Conservation (phyloP, 2,329 filamentous ascomycete species). For the Achaetomium macrosporum region DNA sequence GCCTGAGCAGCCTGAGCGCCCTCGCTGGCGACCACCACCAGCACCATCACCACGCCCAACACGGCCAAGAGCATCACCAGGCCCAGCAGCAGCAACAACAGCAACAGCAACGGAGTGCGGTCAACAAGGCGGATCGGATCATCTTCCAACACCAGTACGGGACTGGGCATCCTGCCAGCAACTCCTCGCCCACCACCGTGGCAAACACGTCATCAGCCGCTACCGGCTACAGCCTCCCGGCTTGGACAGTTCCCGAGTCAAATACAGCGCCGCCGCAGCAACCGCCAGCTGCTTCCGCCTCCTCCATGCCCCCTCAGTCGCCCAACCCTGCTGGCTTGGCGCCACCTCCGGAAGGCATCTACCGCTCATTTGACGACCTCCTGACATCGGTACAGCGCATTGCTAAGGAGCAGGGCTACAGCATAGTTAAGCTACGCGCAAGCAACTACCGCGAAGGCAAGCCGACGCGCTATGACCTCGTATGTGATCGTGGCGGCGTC, state of each 20-base stretch:
- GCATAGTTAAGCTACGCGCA: conserved; percentile 56
- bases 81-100: conserved; percentile 19
- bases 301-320: conserved; percentile 41
- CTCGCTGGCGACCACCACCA: conserved; percentile 23
- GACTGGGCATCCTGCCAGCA: conserved; percentile 13
- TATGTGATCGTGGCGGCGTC: conserved; percentile 58
- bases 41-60: conserved; percentile 20
- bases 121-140: conserved; percentile 16
- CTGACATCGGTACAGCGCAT: conserved; percentile 52
- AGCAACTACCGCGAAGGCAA: conserved; percentile 60
- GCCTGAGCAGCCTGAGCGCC: conserved; percentile 23
- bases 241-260: conserved; percentile 14
- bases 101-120: too few relatives aligned
- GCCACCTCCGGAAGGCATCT: conserved; percentile 56
- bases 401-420: conserved; percentile 57
- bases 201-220: conserved; percentile 18
- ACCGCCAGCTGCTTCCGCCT: conserved; percentile 22
- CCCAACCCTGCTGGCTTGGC: conserved; percentile 35
- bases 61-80: conserved; percentile 17
- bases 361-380: conserved; percentile 53
- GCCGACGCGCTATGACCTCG: conserved; percentile 56
- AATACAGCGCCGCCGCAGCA: conserved; percentile 6
- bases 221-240: conserved; percentile 21
- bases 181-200: conserved; percentile 20
- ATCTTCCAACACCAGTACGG: conserved; percentile 25